Evolutionary conservation across 139 green algal species (phyloP).

Genomic region (Medakamo hakoo): DNA sequence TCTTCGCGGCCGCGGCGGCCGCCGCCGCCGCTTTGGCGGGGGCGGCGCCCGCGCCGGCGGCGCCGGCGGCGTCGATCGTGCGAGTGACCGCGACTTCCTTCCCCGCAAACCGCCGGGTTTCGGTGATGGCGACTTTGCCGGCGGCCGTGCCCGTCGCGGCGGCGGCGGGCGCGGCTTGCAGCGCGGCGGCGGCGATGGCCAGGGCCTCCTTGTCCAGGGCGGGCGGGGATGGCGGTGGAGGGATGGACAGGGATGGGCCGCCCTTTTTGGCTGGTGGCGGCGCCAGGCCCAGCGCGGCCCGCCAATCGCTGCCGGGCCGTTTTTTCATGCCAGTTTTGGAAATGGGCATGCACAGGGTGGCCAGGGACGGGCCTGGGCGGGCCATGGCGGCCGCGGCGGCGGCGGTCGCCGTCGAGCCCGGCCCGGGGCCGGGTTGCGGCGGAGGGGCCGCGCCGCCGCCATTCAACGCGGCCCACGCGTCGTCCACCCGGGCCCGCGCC

Average conservation of each 20-base stretch:
- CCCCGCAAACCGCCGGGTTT: neutral
- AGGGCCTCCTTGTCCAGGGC: neutral
- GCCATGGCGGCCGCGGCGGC: no score
- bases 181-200: neutral
- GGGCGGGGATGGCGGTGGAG: neutral
- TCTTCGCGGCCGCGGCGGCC: neutral
- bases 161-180: neutral
- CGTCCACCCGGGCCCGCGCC: neutral
- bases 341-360: neutral
- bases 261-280: neutral
- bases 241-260: neutral
- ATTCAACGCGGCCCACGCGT: neutral
- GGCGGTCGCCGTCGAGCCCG: neutral
- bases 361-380: neutral
- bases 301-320: no score
- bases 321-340: no score
- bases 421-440: no score
- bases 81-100: neutral
- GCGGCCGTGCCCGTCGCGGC: no score
- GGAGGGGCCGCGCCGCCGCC: no score
- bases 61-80: neutral
- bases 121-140: neutral
- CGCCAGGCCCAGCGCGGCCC: neutral
- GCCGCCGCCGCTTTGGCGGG: neutral
- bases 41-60: no score